phyloP scores from a whole-genome alignment of 352 stramenopile genomes.

The Phytophthora sojae region DNA sequence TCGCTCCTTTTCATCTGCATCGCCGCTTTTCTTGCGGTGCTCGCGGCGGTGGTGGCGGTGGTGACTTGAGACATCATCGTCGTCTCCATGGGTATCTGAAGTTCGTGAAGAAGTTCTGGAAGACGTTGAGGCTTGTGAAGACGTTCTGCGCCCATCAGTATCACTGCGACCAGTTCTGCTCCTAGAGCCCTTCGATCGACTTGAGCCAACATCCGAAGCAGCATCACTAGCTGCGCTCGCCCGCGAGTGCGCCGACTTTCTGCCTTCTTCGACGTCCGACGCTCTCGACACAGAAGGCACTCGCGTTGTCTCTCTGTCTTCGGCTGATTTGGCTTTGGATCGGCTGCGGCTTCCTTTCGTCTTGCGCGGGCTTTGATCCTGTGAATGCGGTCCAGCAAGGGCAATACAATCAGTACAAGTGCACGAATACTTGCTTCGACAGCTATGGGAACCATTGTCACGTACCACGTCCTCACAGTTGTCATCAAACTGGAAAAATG shows the following conservation, averaged over 20 bases:
- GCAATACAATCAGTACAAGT: background rate
- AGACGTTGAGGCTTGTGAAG: slow-evolving; percentile 17
- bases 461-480: slow-evolving; percentile 70
- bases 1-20: slow-evolving; percentile 18
- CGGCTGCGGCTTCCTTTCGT: slow-evolving; percentile 32
- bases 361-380: slow-evolving; percentile 45
- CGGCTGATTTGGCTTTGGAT: slow-evolving; percentile 17
- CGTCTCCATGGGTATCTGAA: slow-evolving; percentile 7
- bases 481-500: slow-evolving; percentile 69
- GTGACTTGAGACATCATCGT: slow-evolving; percentile 8
- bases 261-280: slow-evolving; percentile 6
- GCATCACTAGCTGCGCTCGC: slow-evolving; percentile 9
- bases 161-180: slow-evolving; percentile 17
- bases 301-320: slow-evolving; percentile 9
- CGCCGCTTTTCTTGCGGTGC: slow-evolving; percentile 22
- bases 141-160: slow-evolving; percentile 20
- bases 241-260: slow-evolving; percentile 10
- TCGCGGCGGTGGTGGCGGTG: slow-evolving; percentile 9
- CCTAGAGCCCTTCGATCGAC: slow-evolving; percentile 24
- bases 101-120: slow-evolving; percentile 13
- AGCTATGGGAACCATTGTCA: background rate
- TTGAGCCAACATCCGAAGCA: slow-evolving; percentile 11
- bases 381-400: background rate
- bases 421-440: background rate
- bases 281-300: slow-evolving; percentile 14